Conservation (phyloP, 2,329 filamentous ascomycete genomes). For the Penicillium sp. region DNA sequence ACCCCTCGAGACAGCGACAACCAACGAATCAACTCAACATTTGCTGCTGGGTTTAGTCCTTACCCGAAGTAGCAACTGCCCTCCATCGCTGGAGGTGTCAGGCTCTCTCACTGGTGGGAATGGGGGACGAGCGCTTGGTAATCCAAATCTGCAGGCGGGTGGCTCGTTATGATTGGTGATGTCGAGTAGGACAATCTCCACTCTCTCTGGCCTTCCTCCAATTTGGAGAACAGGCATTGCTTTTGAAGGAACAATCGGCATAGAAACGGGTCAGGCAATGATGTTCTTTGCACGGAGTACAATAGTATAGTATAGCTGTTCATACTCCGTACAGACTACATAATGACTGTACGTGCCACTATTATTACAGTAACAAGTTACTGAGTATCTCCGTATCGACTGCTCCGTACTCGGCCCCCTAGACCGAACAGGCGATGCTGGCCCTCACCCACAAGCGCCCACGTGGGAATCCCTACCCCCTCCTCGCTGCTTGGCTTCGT, state of each 20-base stretch:
- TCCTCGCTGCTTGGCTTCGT: slow-evolving; percentile 1
- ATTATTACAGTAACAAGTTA: neutral
- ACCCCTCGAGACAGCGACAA: neutral
- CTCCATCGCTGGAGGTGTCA: slow-evolving; percentile 1
- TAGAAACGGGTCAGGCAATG: neutral
- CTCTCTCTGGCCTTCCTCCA: slow-evolving; percentile 2
- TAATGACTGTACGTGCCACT: neutral
- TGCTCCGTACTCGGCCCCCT: slow-evolving; percentile 8
- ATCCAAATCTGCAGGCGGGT: slow-evolving; percentile 17
- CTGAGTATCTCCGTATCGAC: neutral
- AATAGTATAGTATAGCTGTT: too few species aligned
- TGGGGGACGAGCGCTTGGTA: neutral
- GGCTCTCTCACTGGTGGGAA: neutral
- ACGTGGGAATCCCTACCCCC: slow-evolving; percentile 19
- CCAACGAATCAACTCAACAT: neutral
- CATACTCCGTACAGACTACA: neutral
- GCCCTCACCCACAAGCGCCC: slow-evolving; percentile 14
- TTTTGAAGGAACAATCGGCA: neutral
- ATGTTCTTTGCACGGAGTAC: neutral
- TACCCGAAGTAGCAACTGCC: slow-evolving; percentile 8
- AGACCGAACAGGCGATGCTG: slow-evolving; percentile 12
- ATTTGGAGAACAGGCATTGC: neutral
- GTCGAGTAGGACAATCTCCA: neutral
- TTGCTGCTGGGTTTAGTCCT: slow-evolving; percentile 9
- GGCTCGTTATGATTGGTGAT: neutral